phyloP scores from a whole-genome alignment of 108 stramenopile species.

The Cyclotella kingstonii region DNA sequence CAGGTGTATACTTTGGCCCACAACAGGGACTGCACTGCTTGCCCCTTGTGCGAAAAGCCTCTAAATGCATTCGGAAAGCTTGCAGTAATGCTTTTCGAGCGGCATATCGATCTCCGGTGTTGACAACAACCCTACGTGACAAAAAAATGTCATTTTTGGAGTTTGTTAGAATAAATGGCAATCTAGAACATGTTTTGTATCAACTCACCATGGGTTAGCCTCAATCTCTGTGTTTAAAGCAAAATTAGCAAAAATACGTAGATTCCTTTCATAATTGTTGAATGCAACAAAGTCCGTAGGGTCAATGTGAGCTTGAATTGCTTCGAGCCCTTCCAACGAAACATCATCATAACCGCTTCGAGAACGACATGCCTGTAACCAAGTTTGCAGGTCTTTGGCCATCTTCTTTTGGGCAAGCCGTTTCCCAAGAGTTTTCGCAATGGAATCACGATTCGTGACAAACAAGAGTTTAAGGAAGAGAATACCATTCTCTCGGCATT shows the following conservation, averaged over 20 bases:
- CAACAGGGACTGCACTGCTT: conserved; percentile 22
- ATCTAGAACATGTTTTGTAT: too few relatives aligned
- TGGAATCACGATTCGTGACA: conserved; percentile 65
- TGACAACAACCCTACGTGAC: conserved; percentile 39
- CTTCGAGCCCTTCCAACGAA: conserved; percentile 56
- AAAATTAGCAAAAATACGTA: conserved; percentile 55
- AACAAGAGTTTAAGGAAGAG: conserved; percentile 73
- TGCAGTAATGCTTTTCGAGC: conserved; percentile 58
- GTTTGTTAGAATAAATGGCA: too few relatives aligned
- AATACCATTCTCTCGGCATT: conserved; percentile 56
- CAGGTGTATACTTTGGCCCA: conserved; percentile 4
- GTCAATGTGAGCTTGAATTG: conserved; percentile 71
- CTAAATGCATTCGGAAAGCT: conserved; percentile 52
- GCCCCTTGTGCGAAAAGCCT: conserved; percentile 30
- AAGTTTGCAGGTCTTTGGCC: conserved; percentile 59
- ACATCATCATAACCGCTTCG: conserved; percentile 26
- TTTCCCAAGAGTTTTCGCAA: conserved; percentile 72
- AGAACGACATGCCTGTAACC: conserved; percentile 58
- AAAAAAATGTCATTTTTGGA: too few relatives aligned
- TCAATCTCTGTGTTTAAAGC: conserved; percentile 59
- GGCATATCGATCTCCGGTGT: conserved; percentile 55
- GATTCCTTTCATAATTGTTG: conserved; percentile 67
- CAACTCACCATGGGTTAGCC: conserved; percentile 26
- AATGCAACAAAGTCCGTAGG: conserved; percentile 82
- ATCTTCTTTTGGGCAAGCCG: conserved; percentile 78